Evolutionary conservation across 78 protist species (phyloP), one percentile per base, ranked within the genome.

Genomic region (Dictyostelium citrinum): DNA sequence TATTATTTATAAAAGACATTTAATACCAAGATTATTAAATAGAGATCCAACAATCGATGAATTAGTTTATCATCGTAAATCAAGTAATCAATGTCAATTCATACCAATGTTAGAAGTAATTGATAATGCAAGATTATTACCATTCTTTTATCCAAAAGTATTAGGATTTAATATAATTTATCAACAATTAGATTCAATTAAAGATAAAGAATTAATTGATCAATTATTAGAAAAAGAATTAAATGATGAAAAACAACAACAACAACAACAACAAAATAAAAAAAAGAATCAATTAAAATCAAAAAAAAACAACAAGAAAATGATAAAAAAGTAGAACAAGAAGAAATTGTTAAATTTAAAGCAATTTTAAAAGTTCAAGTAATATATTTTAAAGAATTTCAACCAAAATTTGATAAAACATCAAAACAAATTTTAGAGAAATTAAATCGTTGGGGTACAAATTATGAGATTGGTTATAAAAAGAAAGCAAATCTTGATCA

Each of bases 401-500:
- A 46, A 78, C 83, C 83, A 9, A 86, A 55, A 45, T 41, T 86
- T 5, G 51, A 77, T 49, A 86, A 61, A 17, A 58, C 41, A 20
- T 35, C 61, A 7, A 12, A 12, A 20, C 22, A 27, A 55, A 46
- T 91, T 11, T 22, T 91, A 31, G 77, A 74, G 31, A 91, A 91
- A 61, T 24, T 91, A 2, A 39, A 82, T 51, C 84, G 84, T 60
- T 91, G 95, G 95, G 95, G 95, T 27, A 1, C 61, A 27, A 61
- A 77, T 43, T 77, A 60, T 77, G 84, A 67, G 24, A 68, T 71
- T 58, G 88, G 88, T 12, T 94, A 94, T 37, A 58, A 84, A 49
- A 94, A 84, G 75, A 22, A 49, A 31, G 93, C 92, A 12, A 33
- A 72, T 20, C 90, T 85, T 67, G 96, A 94, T 68, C 49, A 79